Base-by-base conservation (phyloP, 352 stramenopile species). In the Blastocystis sp. region DNA sequence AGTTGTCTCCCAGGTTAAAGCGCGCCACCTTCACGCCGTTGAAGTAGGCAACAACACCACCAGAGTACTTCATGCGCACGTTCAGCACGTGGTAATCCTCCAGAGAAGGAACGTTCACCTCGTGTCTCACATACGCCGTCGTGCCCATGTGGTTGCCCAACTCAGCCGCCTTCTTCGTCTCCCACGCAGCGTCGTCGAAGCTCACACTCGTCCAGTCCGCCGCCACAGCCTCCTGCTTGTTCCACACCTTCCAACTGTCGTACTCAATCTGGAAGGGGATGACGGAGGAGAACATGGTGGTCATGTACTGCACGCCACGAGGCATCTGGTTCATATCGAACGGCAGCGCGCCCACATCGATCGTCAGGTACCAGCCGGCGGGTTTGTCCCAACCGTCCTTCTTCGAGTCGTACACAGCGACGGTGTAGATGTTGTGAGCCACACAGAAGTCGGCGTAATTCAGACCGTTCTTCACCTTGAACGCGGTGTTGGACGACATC, bases 361-460 rank as follows among this genome's bases (percentile, higher is more conserved):
- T 39, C 3, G 67, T 78, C 24, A 78, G 33, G 37, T 78, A 78
- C 21, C 60, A 78, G n/a, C 67, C 67, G 19, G 33, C 37, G 31
- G 67, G 67, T 61, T 60, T 78, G 21, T 21, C 39, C 67, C 67
- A 78, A 55, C 67, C 67, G 21, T 78, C 41, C 21, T 31, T 78
- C 39, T 16, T 16, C 2, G 67, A 78, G 21, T 78, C 67, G 2
- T 61, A 31, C 39, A 78, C 3, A 33, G 51, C n/a, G 37, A 78
- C 19, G 26, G 39, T 51, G 67, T 78, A 78, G 50, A 78, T 51
- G 31, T 60, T 39, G 31, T 78, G 33, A 3, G 21, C 16, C 21
- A 78, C 16, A 78, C 67, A 78, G 67, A 78, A 78, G 41, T 78
- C 67, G n/a, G 33, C 67, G 31, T 78, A 78, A 37, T 78, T 29